Conservation (phyloP, 2,329 filamentous ascomycete species). For the Cercospora brassicicola region DNA sequence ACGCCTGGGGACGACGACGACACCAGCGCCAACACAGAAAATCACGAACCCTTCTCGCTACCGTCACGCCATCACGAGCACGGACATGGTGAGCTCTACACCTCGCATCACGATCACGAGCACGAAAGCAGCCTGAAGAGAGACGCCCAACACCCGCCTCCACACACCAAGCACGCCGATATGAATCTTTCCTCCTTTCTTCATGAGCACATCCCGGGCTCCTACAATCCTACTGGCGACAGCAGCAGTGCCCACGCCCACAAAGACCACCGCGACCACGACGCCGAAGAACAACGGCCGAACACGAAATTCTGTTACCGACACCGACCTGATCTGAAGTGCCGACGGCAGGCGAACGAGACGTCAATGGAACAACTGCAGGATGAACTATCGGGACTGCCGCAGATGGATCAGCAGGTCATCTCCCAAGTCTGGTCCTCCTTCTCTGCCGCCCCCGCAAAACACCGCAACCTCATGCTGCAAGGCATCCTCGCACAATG, state of each 20-base stretch:
- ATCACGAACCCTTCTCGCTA: constrained; percentile 2
- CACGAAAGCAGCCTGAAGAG: constrained; percentile 32
- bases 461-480: constrained; percentile 93
- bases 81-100: constrained; percentile 33
- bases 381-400: constrained; percentile 76
- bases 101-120: constrained; percentile 38
- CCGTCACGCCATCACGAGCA: constrained; percentile 22
- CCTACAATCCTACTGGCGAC: constrained; percentile 75
- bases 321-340: constrained; percentile 91
- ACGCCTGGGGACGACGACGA: constrained; percentile 10
- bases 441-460: constrained; percentile 91
- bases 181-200: constrained; percentile 86
- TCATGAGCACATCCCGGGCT: constrained; percentile 81
- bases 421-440: constrained; percentile 98
- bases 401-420: constrained; percentile 84
- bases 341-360: constrained; percentile 87
- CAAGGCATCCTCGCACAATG: constrained; percentile 95
- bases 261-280: constrained; percentile 38
- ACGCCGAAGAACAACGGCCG: constrained; percentile 41
- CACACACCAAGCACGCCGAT: constrained; percentile 63
- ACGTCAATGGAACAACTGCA: constrained; percentile 95
- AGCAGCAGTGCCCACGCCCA: constrained; percentile 23
- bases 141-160: constrained; percentile 41
- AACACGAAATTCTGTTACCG: constrained; percentile 96
- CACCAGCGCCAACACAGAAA: constrained; percentile 19